A percentile compares a stretch with the other conserved stretches of the same genome.
Evolutionary conservation across 176 grass and related monocot genomes (phyloP).

Genomic region (Carex scoparia): DNA sequence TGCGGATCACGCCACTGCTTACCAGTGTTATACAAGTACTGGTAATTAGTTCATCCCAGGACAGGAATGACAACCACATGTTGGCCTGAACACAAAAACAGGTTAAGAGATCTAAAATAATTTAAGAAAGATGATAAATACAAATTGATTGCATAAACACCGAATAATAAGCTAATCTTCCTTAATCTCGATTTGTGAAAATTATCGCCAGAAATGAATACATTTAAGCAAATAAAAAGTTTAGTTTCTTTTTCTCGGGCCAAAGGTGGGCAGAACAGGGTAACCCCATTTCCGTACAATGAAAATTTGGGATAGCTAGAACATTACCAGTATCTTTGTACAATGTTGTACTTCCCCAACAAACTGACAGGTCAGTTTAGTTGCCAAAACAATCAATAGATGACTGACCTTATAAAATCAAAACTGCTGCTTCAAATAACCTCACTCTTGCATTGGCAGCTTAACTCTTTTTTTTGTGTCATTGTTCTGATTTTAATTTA

Average conservation of each 20-base stretch:
- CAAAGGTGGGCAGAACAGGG: neutral
- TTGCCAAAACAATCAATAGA: neutral
- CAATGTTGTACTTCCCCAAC: neutral
- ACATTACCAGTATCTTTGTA: neutral
- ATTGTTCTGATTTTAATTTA: constrained; percentile 1
- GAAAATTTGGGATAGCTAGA: neutral
- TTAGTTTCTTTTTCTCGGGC: neutral
- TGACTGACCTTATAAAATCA: neutral
- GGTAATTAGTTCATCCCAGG: neutral
- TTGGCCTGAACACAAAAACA: neutral
- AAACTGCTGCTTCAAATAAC: neutral
- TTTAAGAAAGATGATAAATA: neutral
- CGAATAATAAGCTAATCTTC: neutral
- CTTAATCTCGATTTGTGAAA: neutral
- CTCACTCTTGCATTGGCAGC: neutral
- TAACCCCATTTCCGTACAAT: neutral
- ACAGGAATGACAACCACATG: neutral
- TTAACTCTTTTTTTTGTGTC: neutral
- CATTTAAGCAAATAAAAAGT: neutral
- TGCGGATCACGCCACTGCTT: neutral
- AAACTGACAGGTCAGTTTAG: neutral
- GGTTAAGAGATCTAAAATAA: neutral
- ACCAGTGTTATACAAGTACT: neutral
- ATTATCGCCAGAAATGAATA: neutral
- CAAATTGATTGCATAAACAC: neutral